These are phyloP conservation scores for Phytophthora sp. DNA, from an alignment of 352 stramenopile genomes.

Conservation along the genomic window DNA sequence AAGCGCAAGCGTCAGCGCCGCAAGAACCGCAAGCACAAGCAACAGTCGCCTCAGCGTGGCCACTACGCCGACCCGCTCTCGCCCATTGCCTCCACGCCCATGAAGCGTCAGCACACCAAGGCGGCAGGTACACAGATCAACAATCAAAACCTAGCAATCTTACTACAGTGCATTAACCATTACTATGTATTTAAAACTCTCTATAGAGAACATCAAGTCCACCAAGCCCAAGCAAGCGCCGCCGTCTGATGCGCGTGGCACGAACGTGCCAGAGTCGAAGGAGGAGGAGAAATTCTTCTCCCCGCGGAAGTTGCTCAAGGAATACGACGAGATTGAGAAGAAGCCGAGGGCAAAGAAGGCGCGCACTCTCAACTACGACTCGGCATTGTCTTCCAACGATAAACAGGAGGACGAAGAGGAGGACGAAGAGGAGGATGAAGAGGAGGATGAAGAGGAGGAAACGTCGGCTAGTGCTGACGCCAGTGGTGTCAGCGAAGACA, in stretches of 20 bases:
- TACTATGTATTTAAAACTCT: background rate
- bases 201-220: slow-evolving; percentile 56
- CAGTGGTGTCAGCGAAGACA: slow-evolving; percentile 36
- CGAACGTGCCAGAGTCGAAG: slow-evolving; percentile 32
- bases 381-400: slow-evolving; percentile 1
- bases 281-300: slow-evolving; percentile 62
- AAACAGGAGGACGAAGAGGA: slow-evolving; percentile 27
- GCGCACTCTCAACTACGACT: slow-evolving; percentile 35
- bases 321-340: slow-evolving; percentile 50
- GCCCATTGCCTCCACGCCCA: slow-evolving; percentile 83
- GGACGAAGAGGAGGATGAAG: no score
- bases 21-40: slow-evolving; percentile 37
- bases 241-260: slow-evolving; percentile 6
- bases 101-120: slow-evolving; percentile 76
- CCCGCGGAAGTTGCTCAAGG: slow-evolving; percentile 63
- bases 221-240: slow-evolving; percentile 48
- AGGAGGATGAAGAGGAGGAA: no score
- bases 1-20: slow-evolving; percentile 45
- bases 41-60: slow-evolving; percentile 35
- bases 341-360: slow-evolving; percentile 33
- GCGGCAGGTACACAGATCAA: slow-evolving; percentile 33
- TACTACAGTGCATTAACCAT: background rate
- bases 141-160: background rate
- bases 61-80: slow-evolving; percentile 84
- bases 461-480: slow-evolving; percentile 7